phyloP scores from a whole-genome alignment of 257 asterid species.

The Nicotiana paniculata region DNA sequence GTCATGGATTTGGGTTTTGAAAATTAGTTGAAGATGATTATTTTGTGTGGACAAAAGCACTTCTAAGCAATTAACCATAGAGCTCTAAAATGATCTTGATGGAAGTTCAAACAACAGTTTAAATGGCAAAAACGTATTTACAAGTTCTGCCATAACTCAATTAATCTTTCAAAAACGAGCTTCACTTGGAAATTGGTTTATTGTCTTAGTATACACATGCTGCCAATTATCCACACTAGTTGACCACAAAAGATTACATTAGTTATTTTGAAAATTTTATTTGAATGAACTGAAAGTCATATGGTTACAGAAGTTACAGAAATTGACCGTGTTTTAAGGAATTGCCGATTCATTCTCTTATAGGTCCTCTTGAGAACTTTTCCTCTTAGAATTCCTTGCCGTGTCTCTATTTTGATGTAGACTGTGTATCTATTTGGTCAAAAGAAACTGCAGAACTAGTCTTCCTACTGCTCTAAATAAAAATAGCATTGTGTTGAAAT shows the following conservation, averaged over 20 bases:
- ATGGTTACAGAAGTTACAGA: neutral
- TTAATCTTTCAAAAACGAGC: neutral
- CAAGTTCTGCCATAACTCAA: neutral
- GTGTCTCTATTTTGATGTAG: neutral
- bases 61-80: neutral
- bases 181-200: neutral
- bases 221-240: neutral
- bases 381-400: neutral
- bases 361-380: neutral
- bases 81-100: neutral
- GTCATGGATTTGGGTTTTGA: neutral
- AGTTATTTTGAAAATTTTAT: neutral
- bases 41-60: neutral
- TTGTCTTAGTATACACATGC: neutral
- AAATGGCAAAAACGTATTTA: neutral
- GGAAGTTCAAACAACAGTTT: neutral
- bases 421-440: neutral
- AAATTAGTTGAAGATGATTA: neutral
- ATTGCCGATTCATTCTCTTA: neutral
- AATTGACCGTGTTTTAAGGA: neutral
- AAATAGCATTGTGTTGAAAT: neutral
- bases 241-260: neutral
- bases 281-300: neutral
- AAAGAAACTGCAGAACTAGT: neutral
- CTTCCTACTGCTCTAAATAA: neutral